These are phyloP conservation scores for Allantophomopsis lycopodina DNA, from an alignment of 2,329 filamentous ascomycete species.

Conservation along the genomic window DNA sequence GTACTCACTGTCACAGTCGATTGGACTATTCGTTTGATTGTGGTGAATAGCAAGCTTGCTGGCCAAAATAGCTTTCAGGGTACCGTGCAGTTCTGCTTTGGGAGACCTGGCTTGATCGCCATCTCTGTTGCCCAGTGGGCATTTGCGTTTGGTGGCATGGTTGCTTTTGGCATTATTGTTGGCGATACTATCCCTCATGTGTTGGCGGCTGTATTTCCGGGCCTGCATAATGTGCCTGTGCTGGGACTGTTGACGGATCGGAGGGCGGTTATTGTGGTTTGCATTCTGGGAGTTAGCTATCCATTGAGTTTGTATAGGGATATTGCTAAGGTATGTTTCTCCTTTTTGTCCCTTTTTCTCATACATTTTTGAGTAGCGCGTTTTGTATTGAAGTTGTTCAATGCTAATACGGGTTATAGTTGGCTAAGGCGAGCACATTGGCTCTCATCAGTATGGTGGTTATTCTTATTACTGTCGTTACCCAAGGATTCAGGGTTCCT, in stretches of 20 bases:
- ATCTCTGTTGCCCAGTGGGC: slow-evolving; percentile 90
- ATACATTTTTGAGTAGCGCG: not conserved
- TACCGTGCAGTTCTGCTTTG: slow-evolving; percentile 93
- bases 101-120: slow-evolving; percentile 72
- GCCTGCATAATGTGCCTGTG: slow-evolving; percentile 56
- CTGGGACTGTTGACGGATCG: slow-evolving; percentile 73
- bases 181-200: slow-evolving; percentile 95
- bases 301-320: slow-evolving; percentile 89
- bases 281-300: slow-evolving; percentile 75
- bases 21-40: slow-evolving; percentile 96
- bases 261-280: slow-evolving; percentile 74
- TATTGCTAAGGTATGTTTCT: slow-evolving; percentile 69
- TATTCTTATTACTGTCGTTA: slow-evolving; percentile 78
- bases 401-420: slow-evolving; percentile 29
- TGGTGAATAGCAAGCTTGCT: slow-evolving; percentile 93
- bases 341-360: not conserved
- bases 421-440: slow-evolving; percentile 90
- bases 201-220: slow-evolving; percentile 68
- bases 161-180: slow-evolving; percentile 94
- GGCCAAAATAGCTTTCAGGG: slow-evolving; percentile 90
- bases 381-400: no score
- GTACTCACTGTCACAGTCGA: slow-evolving; percentile 74
- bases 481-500: slow-evolving; percentile 68
- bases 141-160: slow-evolving; percentile 97
- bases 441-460: slow-evolving; percentile 87